phyloP scores from a whole-genome alignment of 164 flowering plant genomes.

The Vitis amurensis region DNA sequence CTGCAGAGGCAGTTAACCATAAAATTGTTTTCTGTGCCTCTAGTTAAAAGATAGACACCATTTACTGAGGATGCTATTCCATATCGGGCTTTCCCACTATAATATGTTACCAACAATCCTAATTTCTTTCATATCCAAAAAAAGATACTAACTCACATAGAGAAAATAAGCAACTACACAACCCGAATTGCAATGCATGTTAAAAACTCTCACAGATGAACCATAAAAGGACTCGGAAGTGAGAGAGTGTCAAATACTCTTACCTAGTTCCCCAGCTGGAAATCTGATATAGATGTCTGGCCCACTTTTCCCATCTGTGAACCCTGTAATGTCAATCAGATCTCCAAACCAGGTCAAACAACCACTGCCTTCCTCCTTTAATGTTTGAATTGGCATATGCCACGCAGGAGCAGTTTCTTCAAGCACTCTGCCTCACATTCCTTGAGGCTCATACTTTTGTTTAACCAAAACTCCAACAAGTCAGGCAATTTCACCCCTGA shows the following conservation, averaged over 20 bases:
- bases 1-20: too few relatives aligned
- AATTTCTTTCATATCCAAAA: too few relatives aligned
- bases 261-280: slow-evolving; percentile 32
- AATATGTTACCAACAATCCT: too few relatives aligned
- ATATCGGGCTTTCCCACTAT: too few relatives aligned
- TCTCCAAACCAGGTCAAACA: slow-evolving; percentile 41
- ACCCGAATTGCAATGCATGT: background rate
- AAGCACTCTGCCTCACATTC: slow-evolving; percentile 34
- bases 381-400: slow-evolving; percentile 21
- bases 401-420: slow-evolving; percentile 30
- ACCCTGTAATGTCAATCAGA: slow-evolving; percentile 33
- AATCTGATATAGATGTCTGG: slow-evolving; percentile 33
- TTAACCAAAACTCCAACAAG: slow-evolving; percentile 14
- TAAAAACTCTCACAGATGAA: background rate
- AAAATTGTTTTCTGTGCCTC: too few relatives aligned
- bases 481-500: slow-evolving; percentile 39
- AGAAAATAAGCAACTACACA: too few relatives aligned
- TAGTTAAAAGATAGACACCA: too few relatives aligned
- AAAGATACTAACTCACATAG: too few relatives aligned
- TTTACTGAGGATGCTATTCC: background rate
- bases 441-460: slow-evolving; percentile 15
- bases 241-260: too few relatives aligned
- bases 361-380: slow-evolving; percentile 31
- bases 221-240: too few relatives aligned
- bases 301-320: slow-evolving; percentile 9